Base-by-base conservation (phyloP, 2,329 filamentous ascomycete species). In the Diplodia mutila region DNA sequence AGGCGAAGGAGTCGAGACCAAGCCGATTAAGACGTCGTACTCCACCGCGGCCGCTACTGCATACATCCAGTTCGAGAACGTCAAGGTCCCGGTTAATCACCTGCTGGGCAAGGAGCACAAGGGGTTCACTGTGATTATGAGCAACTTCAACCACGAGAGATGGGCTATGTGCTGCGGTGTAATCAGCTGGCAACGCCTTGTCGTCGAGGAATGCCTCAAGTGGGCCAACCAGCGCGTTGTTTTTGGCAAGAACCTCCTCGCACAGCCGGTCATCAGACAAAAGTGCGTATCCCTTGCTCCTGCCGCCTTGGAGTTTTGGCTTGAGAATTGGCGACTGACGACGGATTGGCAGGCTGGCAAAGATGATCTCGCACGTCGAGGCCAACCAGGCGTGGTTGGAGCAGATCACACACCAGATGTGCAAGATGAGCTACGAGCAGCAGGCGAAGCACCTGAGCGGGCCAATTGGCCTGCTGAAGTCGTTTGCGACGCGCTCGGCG, bases 221-320 rank as follows among this genome's bases (percentile, higher is more conserved):
- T 97, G 93, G 93, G 85, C 89, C 37, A 92, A 95, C 81, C 93
- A 97, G 80, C 89, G 92, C 61, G 84, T 93, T 29, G 91, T 96
- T 71, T 95, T 95, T 76, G 88, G 88, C 75, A 94, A 94, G 83
- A 89, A 89, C 32, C 85, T 96, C 49, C 90, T 94, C 71, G 89
- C 93, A 74, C 92, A 96, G 75, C 91, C 92, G 27, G 91, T 92
- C 53, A 94, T 96, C 73, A 86, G 82, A 32, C 89, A 91, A 75
- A 96, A 96, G 88, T 90, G 76, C 75, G 82, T 77, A 27, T 39
- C 29, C 48, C 18, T 8, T 53, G 18, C 64, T 59, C 42, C 18
- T 51, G n/a, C 18, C 4, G 42, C 42, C n/a, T 14, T 42, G 5
- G 16, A 21, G 9, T 37, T 23, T 34, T 0, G 25, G 29, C 29